Evolutionary conservation across 208 protist species (phyloP), one percentile per base, ranked within the genome.

Genomic region (Acanthamoeba quina): DNA sequence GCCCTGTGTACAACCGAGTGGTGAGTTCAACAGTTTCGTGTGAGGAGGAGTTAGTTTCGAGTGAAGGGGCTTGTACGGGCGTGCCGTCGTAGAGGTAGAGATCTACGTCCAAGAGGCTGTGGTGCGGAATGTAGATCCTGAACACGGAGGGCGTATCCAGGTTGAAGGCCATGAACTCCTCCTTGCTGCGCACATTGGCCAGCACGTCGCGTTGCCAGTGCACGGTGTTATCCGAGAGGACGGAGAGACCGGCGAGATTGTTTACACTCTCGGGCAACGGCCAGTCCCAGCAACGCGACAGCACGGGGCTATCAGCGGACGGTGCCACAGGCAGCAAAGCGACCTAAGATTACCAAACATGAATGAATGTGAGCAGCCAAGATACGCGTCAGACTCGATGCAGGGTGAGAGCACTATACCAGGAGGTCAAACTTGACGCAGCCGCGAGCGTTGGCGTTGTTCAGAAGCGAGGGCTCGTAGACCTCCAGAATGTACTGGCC

Each of bases 401-500:
- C 44, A 47, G 44, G 44, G 44, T 47, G 44, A 47, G 44, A 47
- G 44, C 44, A 11, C 44, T 13, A 19, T 56, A 56, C 83, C 54
- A 60, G 26, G 34, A 90, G 41, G 5, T 64, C 17, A 17, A 70
- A 90, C 37, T 90, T 72, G 31, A 90, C 83, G 41, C 83, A 90
- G 47, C 54, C 83, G 2, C 58, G 54, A 56, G 44, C 78, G 62
- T 21, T 37, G 26, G 49, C 26, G 49, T 93, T 80, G 64, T 60
- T 93, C 9, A 93, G 62, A 10, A 62, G 44, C 13, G 88, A 93
- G 66, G 88, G 58, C n/a, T 93, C 88, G 70, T 93, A 93, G 49
- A 93, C 78, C 21, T 80, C 88, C n/a, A 93, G 70, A 41, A 60
- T 24, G 31, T 93, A 93, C 24, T 31, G 24, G 54, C 58, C 88